These are phyloP conservation scores for Penicillium psychrosexuale DNA, from an alignment of 2,329 filamentous ascomycete genomes.

Conservation along the genomic window DNA sequence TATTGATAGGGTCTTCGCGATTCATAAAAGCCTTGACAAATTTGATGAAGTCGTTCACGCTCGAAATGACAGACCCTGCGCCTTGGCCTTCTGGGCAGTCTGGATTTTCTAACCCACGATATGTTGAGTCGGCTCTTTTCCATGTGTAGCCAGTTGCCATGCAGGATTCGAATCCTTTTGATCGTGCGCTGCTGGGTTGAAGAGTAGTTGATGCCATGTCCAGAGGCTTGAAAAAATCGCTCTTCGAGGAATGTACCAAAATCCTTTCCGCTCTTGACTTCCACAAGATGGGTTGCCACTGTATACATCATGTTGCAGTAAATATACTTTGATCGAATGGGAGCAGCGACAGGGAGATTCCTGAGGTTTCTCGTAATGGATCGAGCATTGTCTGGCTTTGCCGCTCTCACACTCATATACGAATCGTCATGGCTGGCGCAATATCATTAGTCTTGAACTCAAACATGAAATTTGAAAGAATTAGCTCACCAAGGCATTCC, in stretches of 20 bases:
- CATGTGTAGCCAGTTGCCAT: constrained; percentile 48
- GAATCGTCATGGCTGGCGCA: constrained; percentile 33
- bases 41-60: constrained; percentile 31
- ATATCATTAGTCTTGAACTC: not conserved
- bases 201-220: constrained; percentile 38
- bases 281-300: constrained; percentile 47
- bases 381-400: constrained; percentile 29
- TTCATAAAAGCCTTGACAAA: constrained; percentile 32
- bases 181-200: constrained; percentile 36
- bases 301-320: constrained; percentile 55
- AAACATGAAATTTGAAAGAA: constrained; percentile 12
- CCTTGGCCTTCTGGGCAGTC: constrained; percentile 38
- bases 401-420: constrained; percentile 31
- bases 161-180: constrained; percentile 21
- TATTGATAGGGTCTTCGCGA: constrained; percentile 24
- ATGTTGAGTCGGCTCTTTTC: constrained; percentile 24
- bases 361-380: constrained; percentile 47
- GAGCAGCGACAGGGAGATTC: constrained; percentile 44
- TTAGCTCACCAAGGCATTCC: constrained; percentile 47
- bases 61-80: constrained; percentile 44
- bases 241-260: constrained; percentile 44
- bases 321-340: constrained; percentile 47
- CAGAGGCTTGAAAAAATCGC: constrained; percentile 48
- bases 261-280: constrained; percentile 39
- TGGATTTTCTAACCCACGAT: constrained; percentile 25